Evolutionary conservation across 1,284 basidiomycete genomes (phyloP), one percentile per base, ranked within the genome.

Genomic region (Sanguinoderma infundibulare): DNA sequence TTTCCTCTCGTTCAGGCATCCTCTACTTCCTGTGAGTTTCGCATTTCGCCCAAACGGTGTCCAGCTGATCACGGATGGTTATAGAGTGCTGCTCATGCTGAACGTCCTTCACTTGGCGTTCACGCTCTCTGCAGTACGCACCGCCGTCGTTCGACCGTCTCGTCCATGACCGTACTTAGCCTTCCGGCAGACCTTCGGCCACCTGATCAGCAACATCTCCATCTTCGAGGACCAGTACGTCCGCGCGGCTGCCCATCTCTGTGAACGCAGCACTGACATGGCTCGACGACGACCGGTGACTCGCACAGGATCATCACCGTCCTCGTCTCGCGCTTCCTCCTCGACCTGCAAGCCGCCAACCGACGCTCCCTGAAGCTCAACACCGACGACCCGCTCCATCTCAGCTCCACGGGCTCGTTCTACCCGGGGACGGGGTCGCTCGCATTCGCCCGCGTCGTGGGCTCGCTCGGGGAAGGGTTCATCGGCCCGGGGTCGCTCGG

Each of bases 261-360:
- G 12, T 2, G 12, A 0, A 17, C 0, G 12, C 6, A 14, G 22
- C 42, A 28, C 24, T 53, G 36, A 53, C 35, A n/a, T 26, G 2
- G 8, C 20, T n/a, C n/a, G n/a, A n/a, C 17, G 9, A 35, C 14
- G 4, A 5, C 24, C 24, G 12, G 42, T n/a, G 9, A 34, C 49
- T 15, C 17, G n/a, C n/a, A 5, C 39, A 62, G 60, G 9, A 28
- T 62, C 9, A 62, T 56, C 12, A 38, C 60, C 1, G 53, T 58
- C 36, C 52, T 62, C 24, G 32, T 58, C n/a, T 62, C 60, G 12
- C 60, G 56, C 24, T 62, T 62, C 60, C 30, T 62, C 22, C 36
- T 62, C 24, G 52, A 62, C 39, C 57, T 62, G 20, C 61, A 59
- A 39, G 47, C 47, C n/a, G 57, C 49, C 8, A 55, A 55, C 34